Conservation (phyloP, 2,329 filamentous ascomycete genomes). For the Fusarium concolor region DNA sequence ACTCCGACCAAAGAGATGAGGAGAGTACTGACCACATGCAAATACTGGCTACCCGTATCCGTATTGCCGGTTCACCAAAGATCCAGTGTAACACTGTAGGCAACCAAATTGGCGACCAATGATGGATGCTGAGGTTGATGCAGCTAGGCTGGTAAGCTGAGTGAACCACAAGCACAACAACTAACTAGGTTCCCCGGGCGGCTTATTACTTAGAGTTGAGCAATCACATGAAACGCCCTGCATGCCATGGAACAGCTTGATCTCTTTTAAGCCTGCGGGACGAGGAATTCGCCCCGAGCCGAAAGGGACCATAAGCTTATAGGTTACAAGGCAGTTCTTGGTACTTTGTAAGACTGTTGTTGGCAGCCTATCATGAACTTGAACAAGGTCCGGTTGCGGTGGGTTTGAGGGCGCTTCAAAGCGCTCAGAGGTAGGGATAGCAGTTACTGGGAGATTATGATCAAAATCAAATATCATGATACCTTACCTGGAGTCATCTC, state of each 20-base stretch:
- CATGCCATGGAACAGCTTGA: constrained; percentile 25
- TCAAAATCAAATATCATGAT: constrained; percentile 4
- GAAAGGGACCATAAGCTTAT: constrained; percentile 23
- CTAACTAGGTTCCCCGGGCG: not conserved
- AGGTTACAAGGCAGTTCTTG: constrained; percentile 6
- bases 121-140: constrained; percentile 9
- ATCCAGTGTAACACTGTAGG: constrained; percentile 3
- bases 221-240: not conserved
- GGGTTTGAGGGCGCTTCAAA: not conserved
- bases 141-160: constrained; percentile 18
- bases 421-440: not conserved
- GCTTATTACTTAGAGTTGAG: constrained; percentile 6
- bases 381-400: not conserved
- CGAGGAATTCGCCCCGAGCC: constrained; percentile 27
- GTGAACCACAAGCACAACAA: constrained; percentile 5
- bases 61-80: constrained; percentile 17
- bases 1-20: constrained; percentile 1
- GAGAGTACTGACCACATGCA: constrained; percentile 4
- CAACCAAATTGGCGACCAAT: constrained; percentile 19
- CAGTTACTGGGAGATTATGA: not conserved
- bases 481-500: not conserved
- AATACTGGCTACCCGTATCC: constrained; percentile 13
- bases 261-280: constrained; percentile 1
- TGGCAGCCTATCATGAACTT: constrained; percentile 1
- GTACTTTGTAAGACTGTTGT: not conserved